Conservation (phyloP, 768 basidiomycete species). For the Podaxis pistillaris region DNA sequence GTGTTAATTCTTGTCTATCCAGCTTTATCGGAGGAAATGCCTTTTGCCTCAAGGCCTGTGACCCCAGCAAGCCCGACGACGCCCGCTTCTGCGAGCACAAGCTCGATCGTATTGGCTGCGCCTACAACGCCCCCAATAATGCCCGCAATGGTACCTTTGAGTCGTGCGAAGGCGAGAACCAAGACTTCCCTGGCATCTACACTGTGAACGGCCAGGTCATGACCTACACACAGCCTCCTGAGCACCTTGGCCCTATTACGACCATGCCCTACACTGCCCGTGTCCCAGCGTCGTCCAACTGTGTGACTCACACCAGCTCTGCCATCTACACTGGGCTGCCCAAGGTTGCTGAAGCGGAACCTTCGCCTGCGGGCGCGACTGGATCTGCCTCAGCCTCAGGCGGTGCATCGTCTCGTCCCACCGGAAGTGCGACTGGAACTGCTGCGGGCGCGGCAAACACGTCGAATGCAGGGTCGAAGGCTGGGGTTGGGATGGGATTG, state of each 20-base stretch:
- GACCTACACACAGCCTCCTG: conserved; percentile 42
- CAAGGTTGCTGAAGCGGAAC: conserved; percentile 10
- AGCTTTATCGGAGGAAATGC: conserved; percentile 6
- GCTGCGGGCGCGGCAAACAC: conserved; percentile 8
- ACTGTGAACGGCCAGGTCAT: conserved; percentile 24
- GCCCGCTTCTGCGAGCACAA: conserved; percentile 62
- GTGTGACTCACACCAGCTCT: conserved; percentile 29
- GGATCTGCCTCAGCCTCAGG: conserved; percentile 3
- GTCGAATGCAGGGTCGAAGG: background rate
- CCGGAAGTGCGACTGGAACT: conserved; percentile 2
- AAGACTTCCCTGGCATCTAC: conserved; percentile 55
- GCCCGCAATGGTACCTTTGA: conserved; percentile 59
- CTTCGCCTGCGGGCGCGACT: conserved; percentile 6
- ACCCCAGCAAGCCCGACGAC: conserved; percentile 34
- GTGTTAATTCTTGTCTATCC: background rate
- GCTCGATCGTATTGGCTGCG: conserved; percentile 70
- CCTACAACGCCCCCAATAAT: conserved; percentile 68
- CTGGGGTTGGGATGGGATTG: background rate
- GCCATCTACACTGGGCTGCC: conserved; percentile 28
- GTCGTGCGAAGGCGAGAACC: conserved; percentile 59
- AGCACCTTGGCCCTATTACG: conserved; percentile 33
- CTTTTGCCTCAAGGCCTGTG: conserved; percentile 16
- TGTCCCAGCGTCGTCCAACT: conserved; percentile 37
- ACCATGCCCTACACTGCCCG: conserved; percentile 37
- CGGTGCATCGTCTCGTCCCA: conserved; percentile 3